Percentiles rank a stretch among this genome's conserved stretches.
Evolutionary conservation across 163 green algal genomes (phyloP).

Genomic region (Chlamydomonas reinhardtii): DNA sequence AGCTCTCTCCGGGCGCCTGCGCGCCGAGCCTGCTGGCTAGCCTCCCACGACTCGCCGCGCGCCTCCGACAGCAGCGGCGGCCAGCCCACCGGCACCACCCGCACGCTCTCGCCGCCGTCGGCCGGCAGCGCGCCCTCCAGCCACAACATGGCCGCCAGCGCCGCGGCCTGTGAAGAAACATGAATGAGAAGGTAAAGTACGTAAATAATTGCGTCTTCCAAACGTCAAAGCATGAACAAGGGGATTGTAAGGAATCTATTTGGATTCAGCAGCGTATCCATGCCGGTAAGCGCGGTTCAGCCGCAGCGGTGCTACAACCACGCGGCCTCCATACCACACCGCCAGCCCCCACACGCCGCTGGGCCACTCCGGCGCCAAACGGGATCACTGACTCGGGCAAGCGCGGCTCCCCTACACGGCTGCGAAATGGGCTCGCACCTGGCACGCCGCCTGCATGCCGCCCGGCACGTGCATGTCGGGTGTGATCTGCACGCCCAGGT

Average conservation of each 20-base stretch:
- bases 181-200: too few species aligned
- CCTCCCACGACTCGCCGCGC: slow-evolving; percentile 37
- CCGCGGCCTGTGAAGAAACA: slow-evolving; percentile 11
- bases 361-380: too few species aligned
- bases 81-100: slow-evolving; percentile 52
- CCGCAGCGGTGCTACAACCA: too few species aligned
- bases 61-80: slow-evolving; percentile 52
- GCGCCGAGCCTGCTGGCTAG: slow-evolving; percentile 13
- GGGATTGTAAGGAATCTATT: too few species aligned
- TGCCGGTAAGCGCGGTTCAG: too few species aligned
- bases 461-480: slow-evolving; percentile 46
- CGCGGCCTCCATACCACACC: too few species aligned
- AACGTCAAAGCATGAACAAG: too few species aligned
- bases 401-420: not conserved
- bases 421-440: not conserved
- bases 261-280: too few species aligned
- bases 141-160: slow-evolving; percentile 27
- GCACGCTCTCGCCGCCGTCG: slow-evolving; percentile 39
- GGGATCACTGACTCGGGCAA: too few species aligned
- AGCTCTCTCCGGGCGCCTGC: slow-evolving; percentile 29
- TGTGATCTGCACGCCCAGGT: slow-evolving; percentile 50
- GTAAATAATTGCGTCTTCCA: too few species aligned
- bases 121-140: slow-evolving; percentile 23
- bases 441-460: slow-evolving; percentile 38
- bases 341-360: too few species aligned